These are phyloP conservation scores for Austroboletus festivus DNA, from an alignment of 768 basidiomycete genomes.

Conservation along the genomic window DNA sequence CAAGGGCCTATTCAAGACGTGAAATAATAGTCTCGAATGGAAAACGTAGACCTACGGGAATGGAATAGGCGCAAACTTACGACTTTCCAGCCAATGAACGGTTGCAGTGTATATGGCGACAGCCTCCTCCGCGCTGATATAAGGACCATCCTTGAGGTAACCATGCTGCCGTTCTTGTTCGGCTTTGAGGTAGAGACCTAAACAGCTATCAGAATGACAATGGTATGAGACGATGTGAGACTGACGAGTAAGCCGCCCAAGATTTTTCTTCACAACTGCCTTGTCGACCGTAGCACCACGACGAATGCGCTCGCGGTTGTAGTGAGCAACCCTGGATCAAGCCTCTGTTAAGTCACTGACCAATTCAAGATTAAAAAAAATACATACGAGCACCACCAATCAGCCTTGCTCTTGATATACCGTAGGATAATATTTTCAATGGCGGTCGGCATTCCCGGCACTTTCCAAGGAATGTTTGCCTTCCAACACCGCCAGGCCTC, in stretches of 20 bases:
- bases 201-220: slow-evolving; percentile 4
- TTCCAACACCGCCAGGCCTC: slow-evolving; percentile 99
- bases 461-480: slow-evolving; percentile 98
- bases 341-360: not conserved
- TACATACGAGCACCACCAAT: slow-evolving; percentile 94
- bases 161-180: slow-evolving; percentile 99
- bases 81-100: slow-evolving; percentile 97
- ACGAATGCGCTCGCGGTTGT: slow-evolving; percentile 95
- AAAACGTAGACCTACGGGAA: slow-evolving; percentile 67
- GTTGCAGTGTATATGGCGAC: slow-evolving; percentile 98
- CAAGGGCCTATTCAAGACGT: slow-evolving; percentile 55
- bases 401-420: slow-evolving; percentile 99
- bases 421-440: slow-evolving; percentile 99
- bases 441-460: slow-evolving; percentile 98
- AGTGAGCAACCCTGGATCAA: slow-evolving; percentile 77
- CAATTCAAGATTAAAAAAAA: not conserved
- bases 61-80: slow-evolving; percentile 97
- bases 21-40: not conserved
- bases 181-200: slow-evolving; percentile 91
- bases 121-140: slow-evolving; percentile 97
- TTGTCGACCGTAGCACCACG: slow-evolving; percentile 97
- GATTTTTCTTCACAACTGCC: slow-evolving; percentile 98
- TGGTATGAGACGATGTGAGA: slow-evolving; percentile 5
- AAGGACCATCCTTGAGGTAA: slow-evolving; percentile 98
- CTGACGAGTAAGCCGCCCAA: slow-evolving; percentile 92